These are phyloP conservation scores for Euphorbia lathyris DNA, from an alignment of 345 rosid genomes.

Conservation along the genomic window DNA sequence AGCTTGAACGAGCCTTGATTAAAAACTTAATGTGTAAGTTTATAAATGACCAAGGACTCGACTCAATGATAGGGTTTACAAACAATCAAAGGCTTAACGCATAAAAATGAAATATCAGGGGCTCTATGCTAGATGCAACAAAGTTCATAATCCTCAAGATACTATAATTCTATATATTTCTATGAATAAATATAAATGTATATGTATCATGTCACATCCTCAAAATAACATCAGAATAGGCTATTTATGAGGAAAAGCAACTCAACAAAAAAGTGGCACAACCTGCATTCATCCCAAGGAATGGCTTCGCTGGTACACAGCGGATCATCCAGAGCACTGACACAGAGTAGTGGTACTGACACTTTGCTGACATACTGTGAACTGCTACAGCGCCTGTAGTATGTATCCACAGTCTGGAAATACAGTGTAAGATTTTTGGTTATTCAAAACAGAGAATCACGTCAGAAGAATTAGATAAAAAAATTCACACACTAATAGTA, in stretches of 20 bases:
- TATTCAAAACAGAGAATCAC: constrained; percentile 18
- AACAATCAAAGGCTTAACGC: too few species aligned
- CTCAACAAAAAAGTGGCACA: constrained; percentile 3
- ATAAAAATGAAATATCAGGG: too few species aligned
- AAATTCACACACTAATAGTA: constrained; percentile 24
- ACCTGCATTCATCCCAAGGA: constrained; percentile 99
- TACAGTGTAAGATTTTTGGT: constrained; percentile 18
- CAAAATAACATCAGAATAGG: constrained; percentile 9
- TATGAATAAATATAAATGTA: constrained; percentile 1
- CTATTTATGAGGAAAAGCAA: background rate
- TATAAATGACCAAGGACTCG: too few species aligned
- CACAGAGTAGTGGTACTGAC: constrained; percentile 74
- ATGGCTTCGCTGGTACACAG: constrained; percentile 88
- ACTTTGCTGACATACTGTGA: constrained; percentile 55
- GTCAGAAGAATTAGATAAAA: constrained; percentile 3
- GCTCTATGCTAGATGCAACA: too few species aligned
- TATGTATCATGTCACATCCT: constrained; percentile 12
- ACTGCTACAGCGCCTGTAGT: constrained; percentile 81
- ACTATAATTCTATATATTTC: too few species aligned
- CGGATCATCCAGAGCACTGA: constrained; percentile 92
- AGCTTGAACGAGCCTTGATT: too few species aligned
- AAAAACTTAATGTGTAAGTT: too few species aligned
- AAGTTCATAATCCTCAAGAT: too few species aligned
- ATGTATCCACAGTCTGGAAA: constrained; percentile 78
- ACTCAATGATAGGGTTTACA: too few species aligned